These are phyloP conservation scores for Nannochloris sp. DNA, from an alignment of 139 green algal genomes.

Conservation along the genomic window DNA sequence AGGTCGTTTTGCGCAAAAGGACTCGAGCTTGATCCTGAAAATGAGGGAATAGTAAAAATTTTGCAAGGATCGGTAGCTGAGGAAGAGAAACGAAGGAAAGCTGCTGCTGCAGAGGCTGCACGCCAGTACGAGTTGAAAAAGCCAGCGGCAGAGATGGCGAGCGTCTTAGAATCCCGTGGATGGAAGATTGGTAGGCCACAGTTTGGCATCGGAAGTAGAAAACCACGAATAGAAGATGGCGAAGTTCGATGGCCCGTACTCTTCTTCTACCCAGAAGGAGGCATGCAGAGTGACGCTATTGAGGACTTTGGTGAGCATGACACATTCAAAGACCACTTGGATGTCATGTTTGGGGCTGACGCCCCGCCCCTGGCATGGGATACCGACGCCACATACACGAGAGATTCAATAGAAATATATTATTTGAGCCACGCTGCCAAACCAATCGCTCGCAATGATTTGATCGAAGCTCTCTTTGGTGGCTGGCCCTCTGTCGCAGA, in stretches of 20 bases:
- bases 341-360: conserved; percentile 57
- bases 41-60: conserved; percentile 43
- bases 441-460: conserved; percentile 21
- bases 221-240: conserved; percentile 36
- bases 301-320: conserved; percentile 70
- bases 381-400: conserved; percentile 47
- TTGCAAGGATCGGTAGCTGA: conserved; percentile 11
- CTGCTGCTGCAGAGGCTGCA: conserved; percentile 8
- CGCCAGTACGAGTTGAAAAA: conserved; percentile 10
- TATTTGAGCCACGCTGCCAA: conserved; percentile 61
- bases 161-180: conserved; percentile 21
- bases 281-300: conserved; percentile 67
- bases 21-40: conserved; percentile 41
- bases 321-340: conserved; percentile 50
- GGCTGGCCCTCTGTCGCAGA: conserved; percentile 50
- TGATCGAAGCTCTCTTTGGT: conserved; percentile 53
- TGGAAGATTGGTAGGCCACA: conserved; percentile 43
- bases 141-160: conserved; percentile 33
- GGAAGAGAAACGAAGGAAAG: conserved; percentile 4
- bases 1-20: conserved; percentile 40
- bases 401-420: conserved; percentile 69
- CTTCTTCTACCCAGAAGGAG: conserved; percentile 78
- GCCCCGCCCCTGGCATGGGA: conserved; percentile 79
- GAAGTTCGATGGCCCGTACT: conserved; percentile 77
- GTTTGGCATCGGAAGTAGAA: conserved; percentile 31